Percentiles rank a stretch among this genome's conserved stretches.
Evolutionary conservation across 2,329 filamentous ascomycete species (phyloP).

Genomic region (Trichocomaceae sp.): DNA sequence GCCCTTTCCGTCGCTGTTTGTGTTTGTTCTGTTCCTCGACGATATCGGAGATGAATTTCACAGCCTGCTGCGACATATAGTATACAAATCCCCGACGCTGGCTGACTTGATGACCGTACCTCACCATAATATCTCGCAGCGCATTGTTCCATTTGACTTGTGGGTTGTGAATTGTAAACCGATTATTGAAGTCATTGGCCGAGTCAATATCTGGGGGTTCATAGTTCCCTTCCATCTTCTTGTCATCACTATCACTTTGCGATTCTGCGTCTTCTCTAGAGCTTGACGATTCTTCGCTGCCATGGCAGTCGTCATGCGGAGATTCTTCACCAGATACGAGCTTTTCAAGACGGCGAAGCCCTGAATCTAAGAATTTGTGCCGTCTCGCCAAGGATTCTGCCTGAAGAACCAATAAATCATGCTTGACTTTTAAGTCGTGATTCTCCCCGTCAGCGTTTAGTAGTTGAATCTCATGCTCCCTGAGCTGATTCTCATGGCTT

Average conservation of each 20-base stretch:
- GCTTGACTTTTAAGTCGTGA: conserved; percentile 34
- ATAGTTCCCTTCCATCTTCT: conserved; percentile 52
- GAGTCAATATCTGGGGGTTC: conserved; percentile 70
- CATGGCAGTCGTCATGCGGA: conserved; percentile 39
- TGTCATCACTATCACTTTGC: conserved; percentile 50
- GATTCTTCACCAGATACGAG: conserved; percentile 33
- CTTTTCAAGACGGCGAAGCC: conserved; percentile 52
- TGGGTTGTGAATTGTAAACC: conserved; percentile 95
- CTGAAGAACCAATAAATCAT: conserved; percentile 50
- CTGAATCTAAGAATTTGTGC: conserved; percentile 52
- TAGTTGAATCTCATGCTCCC: conserved; percentile 64
- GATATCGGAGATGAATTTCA: conserved; percentile 97
- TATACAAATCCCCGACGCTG: conserved; percentile 95
- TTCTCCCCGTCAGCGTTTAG: conserved; percentile 50
- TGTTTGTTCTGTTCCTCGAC: conserved; percentile 86
- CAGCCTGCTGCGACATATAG: conserved; percentile 88
- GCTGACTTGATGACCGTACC: conserved; percentile 95
- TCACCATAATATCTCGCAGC: conserved; percentile 87
- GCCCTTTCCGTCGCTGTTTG: conserved; percentile 42
- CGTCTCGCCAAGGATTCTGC: conserved; percentile 52
- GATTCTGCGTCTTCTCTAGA: conserved; percentile 32
- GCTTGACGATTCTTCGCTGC: conserved; percentile 18
- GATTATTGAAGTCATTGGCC: conserved; percentile 92
- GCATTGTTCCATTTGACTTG: conserved; percentile 99
- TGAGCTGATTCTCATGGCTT: conserved; percentile 64